A percentile compares a stretch with the other conserved stretches of the same genome.
Conservation (phyloP, 805 yeast species). For the Spathaspora arborariae region DNA sequence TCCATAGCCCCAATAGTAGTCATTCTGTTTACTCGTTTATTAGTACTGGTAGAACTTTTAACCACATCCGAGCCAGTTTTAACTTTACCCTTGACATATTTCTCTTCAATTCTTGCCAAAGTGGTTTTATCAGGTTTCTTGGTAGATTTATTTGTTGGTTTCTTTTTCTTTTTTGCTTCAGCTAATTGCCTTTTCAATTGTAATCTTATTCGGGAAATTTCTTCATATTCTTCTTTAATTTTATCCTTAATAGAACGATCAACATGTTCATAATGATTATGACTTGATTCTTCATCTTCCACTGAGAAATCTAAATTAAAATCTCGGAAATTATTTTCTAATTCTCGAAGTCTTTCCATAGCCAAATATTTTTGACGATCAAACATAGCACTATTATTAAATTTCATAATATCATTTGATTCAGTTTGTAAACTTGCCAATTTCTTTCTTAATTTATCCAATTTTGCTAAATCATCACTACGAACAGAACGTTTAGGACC, state of each 20-base stretch:
- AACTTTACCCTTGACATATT: conserved; percentile 44
- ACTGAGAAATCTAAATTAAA: conserved; percentile 53
- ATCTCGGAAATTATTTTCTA: conserved; percentile 65
- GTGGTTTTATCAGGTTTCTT: conserved; percentile 11
- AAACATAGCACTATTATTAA: conserved; percentile 57
- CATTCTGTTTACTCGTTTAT: conserved; percentile 25
- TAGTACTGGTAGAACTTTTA: conserved; percentile 13
- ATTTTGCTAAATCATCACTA: conserved; percentile 51
- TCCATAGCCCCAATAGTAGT: conserved; percentile 38
- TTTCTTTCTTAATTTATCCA: conserved; percentile 53
- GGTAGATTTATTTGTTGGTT: conserved; percentile 3
- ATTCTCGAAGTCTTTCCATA: conserved; percentile 64
- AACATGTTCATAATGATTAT: conserved; percentile 12
- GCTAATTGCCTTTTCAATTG: conserved; percentile 38
- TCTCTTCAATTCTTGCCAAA: conserved; percentile 38
- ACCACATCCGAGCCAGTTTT: conserved; percentile 12
- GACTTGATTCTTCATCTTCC: conserved; percentile 14
- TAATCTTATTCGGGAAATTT: conserved; percentile 38
- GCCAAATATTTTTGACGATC: conserved; percentile 62
- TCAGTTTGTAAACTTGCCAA: conserved; percentile 64
- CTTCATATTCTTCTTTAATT: conserved; percentile 38
- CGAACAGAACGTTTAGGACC: conserved; percentile 39
- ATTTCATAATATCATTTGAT: conserved; percentile 72
- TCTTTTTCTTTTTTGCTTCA: conserved; percentile 12
- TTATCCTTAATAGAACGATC: conserved; percentile 34